Percentiles rank a stretch among this genome's conserved stretches.
These are phyloP conservation scores for Macrotyloma uniflorum DNA, from an alignment of 306 rosid genomes.

Conservation along the genomic window DNA sequence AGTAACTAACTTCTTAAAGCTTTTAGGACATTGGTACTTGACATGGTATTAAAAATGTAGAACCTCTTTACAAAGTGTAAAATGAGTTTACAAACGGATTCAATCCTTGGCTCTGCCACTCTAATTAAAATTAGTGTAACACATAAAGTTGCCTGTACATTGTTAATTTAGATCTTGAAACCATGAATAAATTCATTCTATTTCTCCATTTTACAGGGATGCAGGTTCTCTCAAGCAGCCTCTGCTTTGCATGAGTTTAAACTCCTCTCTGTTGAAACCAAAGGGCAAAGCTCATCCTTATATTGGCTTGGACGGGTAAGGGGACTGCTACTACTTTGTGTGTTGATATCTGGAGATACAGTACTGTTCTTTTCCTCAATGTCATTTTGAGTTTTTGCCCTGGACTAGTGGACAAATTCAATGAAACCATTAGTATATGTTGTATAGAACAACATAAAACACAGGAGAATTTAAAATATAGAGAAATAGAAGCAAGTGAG, in stretches of 20 bases:
- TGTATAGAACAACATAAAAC: conserved; percentile 3
- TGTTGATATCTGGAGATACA: conserved; percentile 22
- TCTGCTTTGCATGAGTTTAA: conserved; percentile 88
- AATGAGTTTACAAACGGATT: too few species aligned
- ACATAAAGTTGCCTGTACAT: not conserved
- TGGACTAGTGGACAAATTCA: conserved; percentile 4
- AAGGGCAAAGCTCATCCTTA: conserved; percentile 61
- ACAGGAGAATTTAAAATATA: not conserved
- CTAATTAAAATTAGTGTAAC: conserved; percentile 14
- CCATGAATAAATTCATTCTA: conserved; percentile 26
- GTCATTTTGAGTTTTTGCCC: not conserved
- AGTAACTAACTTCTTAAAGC: not conserved
- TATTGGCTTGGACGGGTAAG: conserved; percentile 95
- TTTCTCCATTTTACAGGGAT: conserved; percentile 63
- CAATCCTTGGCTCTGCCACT: not conserved
- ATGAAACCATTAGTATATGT: not conserved
- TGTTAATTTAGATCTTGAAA: not conserved
- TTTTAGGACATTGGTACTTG: not conserved
- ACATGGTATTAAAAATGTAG: not conserved
- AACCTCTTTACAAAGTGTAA: not conserved
- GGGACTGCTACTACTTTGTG: not conserved
- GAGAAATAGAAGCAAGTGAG: not conserved
- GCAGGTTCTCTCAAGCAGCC: conserved; percentile 93
- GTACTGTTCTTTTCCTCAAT: conserved; percentile 2
- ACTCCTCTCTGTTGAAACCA: conserved; percentile 64